Evolutionary conservation across 441 rosid genomes (phyloP), one percentile per base, ranked within the genome.

Genomic region (Melastoma candidum): DNA sequence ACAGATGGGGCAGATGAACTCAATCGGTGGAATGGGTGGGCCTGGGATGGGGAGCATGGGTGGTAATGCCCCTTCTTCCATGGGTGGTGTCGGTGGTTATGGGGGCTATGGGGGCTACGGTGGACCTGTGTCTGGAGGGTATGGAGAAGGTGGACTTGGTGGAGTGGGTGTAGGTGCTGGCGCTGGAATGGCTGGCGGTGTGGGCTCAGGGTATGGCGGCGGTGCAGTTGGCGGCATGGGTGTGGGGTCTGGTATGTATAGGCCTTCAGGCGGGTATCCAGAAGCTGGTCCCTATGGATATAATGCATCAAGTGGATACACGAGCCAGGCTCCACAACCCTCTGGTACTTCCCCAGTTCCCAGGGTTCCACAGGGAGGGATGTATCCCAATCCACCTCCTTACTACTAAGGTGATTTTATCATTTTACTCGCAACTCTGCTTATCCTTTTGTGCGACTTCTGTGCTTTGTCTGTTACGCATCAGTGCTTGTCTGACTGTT

Each of bases 321-420:
- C 88, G 12, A 66, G 69, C 69, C 96, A 79, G 59, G 85, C 77
- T 63, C 93, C 76, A 41, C 80, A 69, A 66, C 76, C 73, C 44
- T 51, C 73, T 12, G 85, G 86, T 53, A 63, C 76, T 2, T 63
- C 88, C 25, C 66, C 88, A 2, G 74, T 75, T 41, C 93, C 95
- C 9, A 78, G 95, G 63, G 82, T 77, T 74, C 88, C 86, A 43
- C 86, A 80, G 22, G 87, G 95, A 25, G 97, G 87, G 66, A 83
- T 85, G 84, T 87, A 84, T 62, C 93, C 81, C 4, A 80, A 76
- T 56, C 71, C 65, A 58, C 95, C 96, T 12, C 86, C 90, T 58
- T 87, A 81, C 67, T 77, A 68, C 63, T 85, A 77, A 87, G 96
- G 88, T 73, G 63, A 66, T 61, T 61, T 46, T 45, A 26, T 55